phyloP scores from a whole-genome alignment of 805 yeast genomes.

The Candida nitratophila region DNA sequence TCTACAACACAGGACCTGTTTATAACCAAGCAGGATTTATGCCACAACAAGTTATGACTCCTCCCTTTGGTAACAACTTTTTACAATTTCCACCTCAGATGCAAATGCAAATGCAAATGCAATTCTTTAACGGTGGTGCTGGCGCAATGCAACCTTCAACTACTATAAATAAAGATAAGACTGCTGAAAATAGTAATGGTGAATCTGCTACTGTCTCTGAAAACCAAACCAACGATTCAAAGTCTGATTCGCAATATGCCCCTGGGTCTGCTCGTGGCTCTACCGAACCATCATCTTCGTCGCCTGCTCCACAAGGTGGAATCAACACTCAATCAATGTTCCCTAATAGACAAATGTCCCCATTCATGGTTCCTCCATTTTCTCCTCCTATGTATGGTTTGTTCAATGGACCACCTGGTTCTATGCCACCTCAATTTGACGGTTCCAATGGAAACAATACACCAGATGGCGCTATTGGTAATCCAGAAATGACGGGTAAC shows the following conservation, averaged over 20 bases:
- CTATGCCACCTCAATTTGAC: constrained; percentile 3
- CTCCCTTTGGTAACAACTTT: constrained; percentile 29
- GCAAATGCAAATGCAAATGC: neutral
- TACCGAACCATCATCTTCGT: neutral
- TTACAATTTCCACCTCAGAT: constrained; percentile 23
- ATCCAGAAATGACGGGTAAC: neutral
- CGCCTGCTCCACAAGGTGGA: neutral
- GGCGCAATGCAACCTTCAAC: neutral
- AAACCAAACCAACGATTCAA: neutral
- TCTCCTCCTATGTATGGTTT: constrained; percentile 8
- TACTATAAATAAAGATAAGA: neutral
- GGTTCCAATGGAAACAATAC: neutral
- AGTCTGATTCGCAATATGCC: no score
- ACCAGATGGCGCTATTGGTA: neutral
- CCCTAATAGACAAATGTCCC: constrained; percentile 19
- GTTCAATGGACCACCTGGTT: constrained; percentile 10
- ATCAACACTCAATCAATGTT: neutral
- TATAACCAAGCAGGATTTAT: constrained; percentile 3
- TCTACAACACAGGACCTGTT: constrained; percentile 2
- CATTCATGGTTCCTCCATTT: constrained; percentile 45
- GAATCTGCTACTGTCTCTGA: neutral
- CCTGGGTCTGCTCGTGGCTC: neutral
- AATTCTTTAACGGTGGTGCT: neutral
- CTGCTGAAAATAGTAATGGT: neutral
- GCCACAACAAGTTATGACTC: constrained; percentile 21